Percentiles rank a stretch among this genome's conserved stretches.
These are phyloP conservation scores for Nosema granulosis DNA, from an alignment of 371 early-diverging fungal species.

Conservation along the genomic window DNA sequence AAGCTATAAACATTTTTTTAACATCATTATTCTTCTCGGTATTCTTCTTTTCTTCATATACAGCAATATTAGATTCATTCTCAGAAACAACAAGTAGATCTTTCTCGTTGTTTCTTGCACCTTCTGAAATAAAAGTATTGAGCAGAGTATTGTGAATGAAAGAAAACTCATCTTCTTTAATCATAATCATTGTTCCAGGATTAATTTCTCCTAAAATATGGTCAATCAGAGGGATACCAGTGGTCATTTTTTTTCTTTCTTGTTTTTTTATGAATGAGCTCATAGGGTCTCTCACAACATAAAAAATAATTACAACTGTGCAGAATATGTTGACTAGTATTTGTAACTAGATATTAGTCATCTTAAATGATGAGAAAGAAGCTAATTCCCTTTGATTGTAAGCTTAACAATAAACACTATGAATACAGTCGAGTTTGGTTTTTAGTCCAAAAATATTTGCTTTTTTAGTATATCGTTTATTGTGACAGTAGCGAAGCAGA, in stretches of 20 bases:
- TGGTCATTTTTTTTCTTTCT: neutral
- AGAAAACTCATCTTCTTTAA: slow-evolving; percentile 40
- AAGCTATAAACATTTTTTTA: slow-evolving; percentile 42
- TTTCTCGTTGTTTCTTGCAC: neutral
- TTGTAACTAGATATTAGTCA: too few relatives aligned
- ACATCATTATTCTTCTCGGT: neutral
- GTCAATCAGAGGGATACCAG: slow-evolving; percentile 15
- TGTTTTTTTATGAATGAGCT: slow-evolving; percentile 27
- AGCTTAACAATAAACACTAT: too few relatives aligned
- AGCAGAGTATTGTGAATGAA: slow-evolving; percentile 13
- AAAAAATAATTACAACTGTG: too few relatives aligned
- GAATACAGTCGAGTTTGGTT: too few relatives aligned
- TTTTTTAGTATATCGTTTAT: too few relatives aligned
- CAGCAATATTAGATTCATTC: slow-evolving; percentile 4
- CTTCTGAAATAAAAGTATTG: slow-evolving; percentile 41
- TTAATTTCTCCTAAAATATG: neutral
- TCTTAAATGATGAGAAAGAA: too few relatives aligned
- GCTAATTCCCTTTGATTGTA: too few relatives aligned
- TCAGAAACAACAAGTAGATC: slow-evolving; percentile 14
- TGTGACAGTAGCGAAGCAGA: too few relatives aligned
- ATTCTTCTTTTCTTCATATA: neutral
- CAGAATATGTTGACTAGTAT: too few relatives aligned
- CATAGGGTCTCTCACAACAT: neutral
- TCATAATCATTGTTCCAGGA: slow-evolving; percentile 17
- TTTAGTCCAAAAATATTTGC: too few relatives aligned